phyloP scores from a whole-genome alignment of 768 basidiomycete species.

The Russula brevipes region DNA sequence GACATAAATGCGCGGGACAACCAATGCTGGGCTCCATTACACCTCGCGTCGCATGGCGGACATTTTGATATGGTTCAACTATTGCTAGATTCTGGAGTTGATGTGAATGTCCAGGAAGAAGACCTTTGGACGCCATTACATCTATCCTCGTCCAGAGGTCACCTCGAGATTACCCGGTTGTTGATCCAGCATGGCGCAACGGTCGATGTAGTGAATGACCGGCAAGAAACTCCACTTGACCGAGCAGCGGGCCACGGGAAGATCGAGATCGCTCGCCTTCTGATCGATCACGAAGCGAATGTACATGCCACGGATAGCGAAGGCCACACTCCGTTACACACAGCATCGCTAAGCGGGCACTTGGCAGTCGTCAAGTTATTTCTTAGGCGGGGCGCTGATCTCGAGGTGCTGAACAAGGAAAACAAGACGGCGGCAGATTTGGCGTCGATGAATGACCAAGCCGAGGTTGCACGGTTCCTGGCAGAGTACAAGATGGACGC shows the following conservation, averaged over 20 bases:
- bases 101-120: not conserved
- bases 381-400: not conserved
- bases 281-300: constrained; percentile 14
- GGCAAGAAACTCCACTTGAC: constrained; percentile 1
- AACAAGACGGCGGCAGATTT: not conserved
- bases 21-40: not conserved
- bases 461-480: constrained; percentile 2
- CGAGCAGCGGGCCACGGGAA: constrained; percentile 1
- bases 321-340: constrained; percentile 9
- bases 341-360: not conserved
- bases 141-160: not conserved
- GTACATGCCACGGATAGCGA: not conserved
- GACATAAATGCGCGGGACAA: not conserved
- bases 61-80: not conserved
- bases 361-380: not conserved
- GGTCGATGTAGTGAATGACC: not conserved
- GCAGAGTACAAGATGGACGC: not conserved
- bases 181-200: not conserved
- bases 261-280: not conserved
- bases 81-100: not conserved
- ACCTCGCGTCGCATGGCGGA: not conserved
- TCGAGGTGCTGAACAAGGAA: not conserved
- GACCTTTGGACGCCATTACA: not conserved
- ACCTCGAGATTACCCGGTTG: not conserved
- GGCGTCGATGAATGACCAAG: not conserved